Conservation (phyloP, 1,139 yeast genomes). For the Nakaseomyces uthaithaninus region DNA sequence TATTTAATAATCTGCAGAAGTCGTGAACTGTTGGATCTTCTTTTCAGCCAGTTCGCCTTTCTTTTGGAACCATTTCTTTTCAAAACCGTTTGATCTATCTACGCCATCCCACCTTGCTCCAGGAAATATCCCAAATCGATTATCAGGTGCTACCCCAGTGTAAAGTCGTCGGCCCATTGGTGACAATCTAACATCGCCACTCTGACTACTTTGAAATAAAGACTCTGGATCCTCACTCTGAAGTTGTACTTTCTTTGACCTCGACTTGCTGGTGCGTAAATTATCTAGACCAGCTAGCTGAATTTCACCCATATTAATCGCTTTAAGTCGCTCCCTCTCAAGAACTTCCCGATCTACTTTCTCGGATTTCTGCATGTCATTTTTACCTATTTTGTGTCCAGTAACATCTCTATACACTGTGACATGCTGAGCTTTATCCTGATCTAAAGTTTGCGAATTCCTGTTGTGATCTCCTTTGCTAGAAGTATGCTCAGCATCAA, state of each 20-base stretch:
- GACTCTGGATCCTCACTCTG: constrained; percentile 56
- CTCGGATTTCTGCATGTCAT: constrained; percentile 25
- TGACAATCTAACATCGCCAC: constrained; percentile 9
- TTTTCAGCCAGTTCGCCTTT: constrained; percentile 36
- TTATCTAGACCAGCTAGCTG: constrained; percentile 26
- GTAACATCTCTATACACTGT: constrained; percentile 55
- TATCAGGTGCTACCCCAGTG: constrained; percentile 48
- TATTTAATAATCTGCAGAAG: neutral
- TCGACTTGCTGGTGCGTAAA: neutral
- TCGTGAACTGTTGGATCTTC: neutral
- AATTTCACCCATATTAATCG: constrained; percentile 40
- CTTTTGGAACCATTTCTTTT: constrained; percentile 50
- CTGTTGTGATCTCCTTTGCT: too few species aligned
- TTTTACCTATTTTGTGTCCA: constrained; percentile 45
- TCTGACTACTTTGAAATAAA: constrained; percentile 32
- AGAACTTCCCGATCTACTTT: constrained; percentile 30
- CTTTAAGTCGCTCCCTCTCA: constrained; percentile 30
- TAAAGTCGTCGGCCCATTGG: constrained; percentile 43
- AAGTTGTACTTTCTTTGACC: neutral
- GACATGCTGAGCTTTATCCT: too few species aligned
- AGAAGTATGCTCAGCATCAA: too few species aligned
- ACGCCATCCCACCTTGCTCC: constrained; percentile 93
- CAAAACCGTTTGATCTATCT: constrained; percentile 88
- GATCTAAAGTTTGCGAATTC: too few species aligned
- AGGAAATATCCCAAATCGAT: constrained; percentile 69